These are phyloP conservation scores for Daldinia decipiens DNA, from an alignment of 495 filamentous ascomycete genomes.

Conservation along the genomic window DNA sequence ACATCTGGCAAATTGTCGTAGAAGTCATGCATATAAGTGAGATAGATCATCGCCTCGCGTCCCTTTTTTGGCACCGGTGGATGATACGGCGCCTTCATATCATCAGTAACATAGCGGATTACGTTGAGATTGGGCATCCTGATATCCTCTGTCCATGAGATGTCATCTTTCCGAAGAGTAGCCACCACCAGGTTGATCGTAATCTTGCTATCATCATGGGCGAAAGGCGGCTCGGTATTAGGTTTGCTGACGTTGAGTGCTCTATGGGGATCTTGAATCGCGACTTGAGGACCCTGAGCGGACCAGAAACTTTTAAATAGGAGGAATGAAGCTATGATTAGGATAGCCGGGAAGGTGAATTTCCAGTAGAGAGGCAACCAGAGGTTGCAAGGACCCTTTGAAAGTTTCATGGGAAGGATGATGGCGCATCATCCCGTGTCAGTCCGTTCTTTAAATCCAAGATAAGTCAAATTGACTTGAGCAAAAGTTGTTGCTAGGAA, in stretches of 20 bases:
- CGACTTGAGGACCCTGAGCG: neutral
- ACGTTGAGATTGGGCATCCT: conserved; percentile 63
- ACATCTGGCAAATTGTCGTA: conserved; percentile 76
- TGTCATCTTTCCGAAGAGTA: conserved; percentile 64
- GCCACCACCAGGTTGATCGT: conserved; percentile 66
- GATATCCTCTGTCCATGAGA: conserved; percentile 68
- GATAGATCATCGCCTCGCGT: conserved; percentile 79
- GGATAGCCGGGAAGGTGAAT: conserved; percentile 22
- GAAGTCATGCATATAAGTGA: conserved; percentile 76
- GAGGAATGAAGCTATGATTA: conserved; percentile 14
- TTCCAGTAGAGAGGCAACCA: conserved; percentile 37
- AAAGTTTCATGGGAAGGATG: conserved; percentile 26
- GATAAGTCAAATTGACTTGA: neutral
- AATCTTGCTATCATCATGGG: conserved; percentile 19
- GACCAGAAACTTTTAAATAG: conserved; percentile 22
- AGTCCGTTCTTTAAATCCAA: conserved; percentile 3
- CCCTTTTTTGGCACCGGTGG: conserved; percentile 76
- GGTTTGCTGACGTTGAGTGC: conserved; percentile 10
- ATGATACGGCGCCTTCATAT: conserved; percentile 67
- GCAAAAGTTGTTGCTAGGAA: neutral
- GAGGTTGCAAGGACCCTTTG: conserved; percentile 28
- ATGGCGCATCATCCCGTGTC: conserved; percentile 30
- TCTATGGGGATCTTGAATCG: conserved; percentile 1
- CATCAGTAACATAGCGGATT: conserved; percentile 73
- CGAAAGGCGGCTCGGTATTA: neutral